Base-by-base conservation (phyloP, 345 rosid genomes). In the Salix viminalis region DNA sequence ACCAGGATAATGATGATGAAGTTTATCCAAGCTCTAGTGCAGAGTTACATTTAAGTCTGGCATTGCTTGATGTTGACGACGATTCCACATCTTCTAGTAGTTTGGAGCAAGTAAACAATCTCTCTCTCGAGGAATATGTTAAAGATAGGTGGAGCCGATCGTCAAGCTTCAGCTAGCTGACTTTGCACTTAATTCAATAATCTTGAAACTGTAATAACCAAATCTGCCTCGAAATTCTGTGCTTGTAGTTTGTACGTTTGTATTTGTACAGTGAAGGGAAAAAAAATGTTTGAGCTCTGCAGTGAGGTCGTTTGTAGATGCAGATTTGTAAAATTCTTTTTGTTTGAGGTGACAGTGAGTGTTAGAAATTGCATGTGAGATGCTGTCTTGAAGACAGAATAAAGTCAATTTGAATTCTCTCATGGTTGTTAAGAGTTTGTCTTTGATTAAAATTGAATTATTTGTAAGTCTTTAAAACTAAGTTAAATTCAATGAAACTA, bases 11-110 rank as follows among this genome's bases (percentile, higher is more conserved):
- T 4, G 94, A 94, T 4, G 97, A 96, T 64, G 98, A 96, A 84
- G 99, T 91, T 65, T 90, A 93, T 81, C 96, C 97, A 11, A 79
- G 82, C 79, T 88, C 90, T 18, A 85, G 89, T 52, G 80, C 88
- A 23, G 94, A 86, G 58, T 69, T 82, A 34, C 97, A 93, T 81
- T 70, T 89, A 68, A 87, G 86, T 61, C 85, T 90, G 1, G 97
- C 98, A 34, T 81, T 93, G 85, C 91, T 91, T 19, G 98, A 93
- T 34, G 75, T 89, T 14, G 92, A 83, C 7, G 87, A 90, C 74
- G 93, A 89, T 77, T 89, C 83, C 8, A 85, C 84, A 58, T 93
- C 99, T n/a, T 72, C 80, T 4, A 82, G 93, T 75, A 90, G 97
- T 85, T 65, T 74, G 54, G 97, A 88, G 78, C 90, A 76, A 82